Evolutionary conservation across 345 rosid species (phyloP), one percentile per base, ranked within the genome.

Genomic region (Corchorus capsularis): DNA sequence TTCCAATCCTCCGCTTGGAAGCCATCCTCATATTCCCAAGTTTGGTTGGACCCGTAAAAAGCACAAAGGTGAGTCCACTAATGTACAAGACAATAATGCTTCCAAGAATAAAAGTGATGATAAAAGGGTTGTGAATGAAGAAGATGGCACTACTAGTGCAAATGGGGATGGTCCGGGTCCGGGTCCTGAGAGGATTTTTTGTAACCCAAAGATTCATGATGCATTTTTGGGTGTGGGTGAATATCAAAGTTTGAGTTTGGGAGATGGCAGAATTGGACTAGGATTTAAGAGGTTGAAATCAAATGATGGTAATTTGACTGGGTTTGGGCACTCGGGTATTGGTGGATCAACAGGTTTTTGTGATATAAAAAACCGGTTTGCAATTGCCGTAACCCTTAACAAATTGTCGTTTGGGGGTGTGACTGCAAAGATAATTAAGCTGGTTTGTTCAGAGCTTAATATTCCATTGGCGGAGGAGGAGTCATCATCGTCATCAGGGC

Each of bases 251-350:
- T 70, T 93, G 77, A 87, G 71, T 4, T 4, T 85, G 39, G 88
- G 89, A 12, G 83, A 83, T 73, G 94, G 93, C 73, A 80, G 46
- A 71, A 92, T 93, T 77, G 99, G 98, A 56, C 88, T 96, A 15
- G 99, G 99, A 69, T 96, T 96, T 72, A 83, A 53, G 86, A 88
- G 94, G 52, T 71, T 80, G 3, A 65, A 43, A 49, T 73, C 89
- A 4, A 69, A 75, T 46, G 95, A 90, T 55, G 97, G 97, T 39
- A 79, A 86, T 54, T 67, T 84, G 7, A 74, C 11, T 68, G 99
- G 98, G 2, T 96, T 96, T 67, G 99, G 98, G 52, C 99, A 96
- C 83, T 87, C 98, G 0, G 99, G 99, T 16, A 86, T 96, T 87
- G 98, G 99, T 0, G 98, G 99, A 81, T 92, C 98, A 17, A 93